Evolutionary conservation across 2,329 filamentous ascomycete genomes (phyloP), one percentile per base, ranked within the genome.

Genomic region (Aureobasidium melanogenum): DNA sequence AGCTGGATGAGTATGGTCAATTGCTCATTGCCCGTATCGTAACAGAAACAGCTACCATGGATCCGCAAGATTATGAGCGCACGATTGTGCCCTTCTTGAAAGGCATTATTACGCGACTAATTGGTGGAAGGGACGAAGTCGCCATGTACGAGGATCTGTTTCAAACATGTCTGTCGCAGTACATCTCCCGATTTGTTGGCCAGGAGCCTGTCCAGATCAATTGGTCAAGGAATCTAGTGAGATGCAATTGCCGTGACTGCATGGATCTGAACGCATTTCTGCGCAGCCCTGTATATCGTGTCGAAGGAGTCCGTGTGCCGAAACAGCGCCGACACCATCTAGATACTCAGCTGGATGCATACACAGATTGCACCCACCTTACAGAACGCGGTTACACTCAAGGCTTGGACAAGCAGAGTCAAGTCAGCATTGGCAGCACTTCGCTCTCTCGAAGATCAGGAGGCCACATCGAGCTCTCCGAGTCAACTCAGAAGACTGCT

Each of bases 311-410:
- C 22, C 10, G 17, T 4, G 43, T 38, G 7, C 15, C 24, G 5
- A 58, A 58, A 30, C 14, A 17, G 38, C 28, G 32, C n/a, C 55
- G 55, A 38, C 55, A 59, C 43, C 55, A 59, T 28, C 28, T 59
- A 24, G 43, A 59, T 14, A 39, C 14, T 1, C 32, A 38, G 26
- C 22, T 59, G 22, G 55, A 59, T 22, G 14, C 38, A 15, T 28
- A 48, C 15, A 59, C 55, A 8, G 55, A 59, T 22, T 59, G 43
- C 55, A 48, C 30, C 17, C 55, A 59, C 19, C 6, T 48, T 14
- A 59, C 41, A 15, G 39, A 44, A 19, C 32, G 38, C 28, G 38
- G 55, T 7, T 38, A 48, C 6, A 7, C 22, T 47, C 22, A 22
- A 17, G 2, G 24, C 41, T 19, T 59, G 55, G 55, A 47, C 17